Base-by-base conservation (phyloP, 768 basidiomycete genomes). In the Royoungia palumana region DNA sequence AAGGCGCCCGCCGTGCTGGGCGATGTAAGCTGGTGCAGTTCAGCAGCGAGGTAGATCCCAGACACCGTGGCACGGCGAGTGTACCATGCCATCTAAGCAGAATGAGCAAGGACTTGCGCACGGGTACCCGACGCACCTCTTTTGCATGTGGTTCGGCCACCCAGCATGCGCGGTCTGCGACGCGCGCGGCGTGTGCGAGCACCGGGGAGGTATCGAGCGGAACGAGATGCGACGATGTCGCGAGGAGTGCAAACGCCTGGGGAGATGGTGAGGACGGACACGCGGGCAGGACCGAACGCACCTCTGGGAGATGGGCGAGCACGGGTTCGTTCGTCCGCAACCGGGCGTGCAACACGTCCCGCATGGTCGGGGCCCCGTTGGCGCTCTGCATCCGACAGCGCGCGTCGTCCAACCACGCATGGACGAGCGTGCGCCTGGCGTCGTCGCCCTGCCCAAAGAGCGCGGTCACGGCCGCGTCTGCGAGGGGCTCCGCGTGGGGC, bases 11-110 rank as follows among this genome's bases (percentile, higher is more conserved):
- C 81, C 3, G 88, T 88, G 12, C 70, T 59, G 5, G 89, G 87
- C 2, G 89, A 92, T 0, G 80, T 76, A n/a, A 93, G 61, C 61
- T 93, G 89, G 59, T 91, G 89, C 14, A 93, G 71, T 67, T 92
- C 89, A 52, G 87, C 80, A n/a, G 85, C 82, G 13, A 79, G 73
- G 56, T 92, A 93, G 13, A 87, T 70, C 2, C 78, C 74, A 7
- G 85, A 81, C 25, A 91, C 59, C 1, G 85, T 78, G 0, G 78
- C 80, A 28, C 90, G 74, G 30, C 73, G 78, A 6, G 82, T 70
- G 64, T 90, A 90, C 89, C 89, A 92, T 8, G 77, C 72, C 44
- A 81, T 68, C 89, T 90, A 46, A 6, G 17, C 2, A 12, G n/a
- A 10, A 20, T 30, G 25, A 19, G 35, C 19, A 20, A 13, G 35